Base-by-base conservation (phyloP, 1,284 basidiomycete species). In the Ustilago trichophora region DNA sequence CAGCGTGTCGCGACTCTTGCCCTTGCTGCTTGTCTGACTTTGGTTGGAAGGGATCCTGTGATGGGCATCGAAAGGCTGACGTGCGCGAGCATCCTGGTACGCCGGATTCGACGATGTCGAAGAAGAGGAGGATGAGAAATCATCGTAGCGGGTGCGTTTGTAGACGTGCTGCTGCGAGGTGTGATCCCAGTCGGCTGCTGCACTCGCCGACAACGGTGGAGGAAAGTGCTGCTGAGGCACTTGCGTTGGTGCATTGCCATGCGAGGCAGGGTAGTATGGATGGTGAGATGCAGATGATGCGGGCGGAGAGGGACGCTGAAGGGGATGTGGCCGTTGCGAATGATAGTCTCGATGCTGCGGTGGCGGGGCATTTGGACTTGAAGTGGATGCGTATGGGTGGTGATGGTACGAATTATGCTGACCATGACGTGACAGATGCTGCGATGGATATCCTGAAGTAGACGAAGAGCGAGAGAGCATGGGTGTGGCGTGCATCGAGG, bases 111-210 rank as follows among this genome's bases (percentile, higher is more conserved):
- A 57, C 16, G 54, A 35, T 8, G 49, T 52, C 15, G 53, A 62
- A 1, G 57, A 59, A 5, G 65, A 27, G 0, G 64, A 52, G 0
- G 54, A 54, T 0, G 58, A 33, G 15, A 50, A 33, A 33, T 62
- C 65, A 15, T 68, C 65, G 46, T 68, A 62, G 4, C 58, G 26
- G 6, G 53, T 29, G 16, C 65, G 65, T 18, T 68, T 68, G 46
- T 25, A 62, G 15, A 56, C 45, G 13, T 62, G 64, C 58, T 62
- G 64, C 25, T 60, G 48, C 36, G 63, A 54, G 13, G 56, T 45
- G 21, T 56, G 52, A n/a, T 62, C 64, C 64, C 64, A 59, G 5
- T 64, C 64, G 5, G 57, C 64, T 13, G 64, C 57, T 40, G 57
- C 56, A 24, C 40, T 57, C 5, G 60, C 54, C 0, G 60, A 64